Base-by-base conservation (phyloP, 2,329 filamentous ascomycete species). In the Capronia americana region DNA sequence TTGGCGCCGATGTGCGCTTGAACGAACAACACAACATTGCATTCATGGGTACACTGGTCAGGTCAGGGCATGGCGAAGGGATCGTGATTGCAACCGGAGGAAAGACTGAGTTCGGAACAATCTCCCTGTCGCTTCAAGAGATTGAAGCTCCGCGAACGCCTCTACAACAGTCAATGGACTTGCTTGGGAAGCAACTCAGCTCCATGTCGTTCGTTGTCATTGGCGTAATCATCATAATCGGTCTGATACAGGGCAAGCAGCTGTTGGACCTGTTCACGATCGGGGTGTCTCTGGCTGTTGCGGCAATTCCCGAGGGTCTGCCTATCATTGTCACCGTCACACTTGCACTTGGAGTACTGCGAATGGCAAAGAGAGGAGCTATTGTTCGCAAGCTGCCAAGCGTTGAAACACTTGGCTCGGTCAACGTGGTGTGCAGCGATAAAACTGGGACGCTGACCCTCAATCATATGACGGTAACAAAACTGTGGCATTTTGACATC, bases 241-340 rank as follows among this genome's bases (percentile, higher is more conserved):
- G 95, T 3, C 88, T 96, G 75, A 84, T 96, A 68, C 92, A 97
- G 76, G 95, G 95, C 23, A 94, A 96, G 79, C 87, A 90, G 61
- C 82, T 97, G 59, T 84, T 99, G 46, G 94, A 99, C 70, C 96
- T 99, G 75, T 99, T 99, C 74, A 96, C 95, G 32, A 97, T 98
- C 72, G 96, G 93, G 17, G 95, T 99, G 53, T 98, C 95, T 10
- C 86, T 99, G 46, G 95, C 95, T 28, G 95, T 99, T 10, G 95
- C 95, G 55, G 95, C 96, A 71, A 99, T 99, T 75, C 95, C 95
- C 0, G 95, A 99, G 82, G 95, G 95, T 23, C 84, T 99, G 5
- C 95, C 95, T 0, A 99, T 99, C 75, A 99, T 99, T 73, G 96
- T 99, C 32, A 99, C 95, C 0, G 95, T 99, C 38, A 99, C 95